Evolutionary conservation across 495 filamentous ascomycete genomes (phyloP), one percentile per base, ranked within the genome.

Genomic region (Aspergillus panamensis): DNA sequence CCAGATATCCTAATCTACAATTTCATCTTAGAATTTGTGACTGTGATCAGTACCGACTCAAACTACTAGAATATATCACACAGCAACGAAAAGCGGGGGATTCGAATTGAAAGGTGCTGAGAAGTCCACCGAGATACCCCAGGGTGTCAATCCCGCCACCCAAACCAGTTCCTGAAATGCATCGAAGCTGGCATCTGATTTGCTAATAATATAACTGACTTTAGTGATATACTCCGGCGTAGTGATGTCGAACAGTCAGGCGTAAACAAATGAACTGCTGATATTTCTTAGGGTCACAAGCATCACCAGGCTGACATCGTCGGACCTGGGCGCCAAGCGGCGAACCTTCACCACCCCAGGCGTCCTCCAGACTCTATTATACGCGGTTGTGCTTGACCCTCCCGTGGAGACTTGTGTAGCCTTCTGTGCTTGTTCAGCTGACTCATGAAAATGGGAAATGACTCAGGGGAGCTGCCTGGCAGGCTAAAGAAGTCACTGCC

Each of bases 271-370:
- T 43, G 29, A 45, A 37, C 54, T 42, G 55, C 43, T 58, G 60
- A 57, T 57, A 25, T 54, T 42, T 60, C 30, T 60, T 62, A 62
- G 62, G 64, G 57, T 63, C 61, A 66, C 61, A 62, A 62, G 64
- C 58, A 57, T 43, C 58, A 16, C 55, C 40, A 61, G 55, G 60
- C 59, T 65, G 63, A 65, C 60, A 35, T 58, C 29, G 19, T 13
- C 42, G 32, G 17, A 19, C 16, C 16, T 47, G 53, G 59, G 57
- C 59, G 63, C 60, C 63, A 65, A 60, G 59, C 48, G 59, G 52
- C 50, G 53, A 54, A 56, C 30, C 14, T 44, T 58, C 40, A 7
- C 33, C 17, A 42, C 55, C 19, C 45, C 14, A 30, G 42, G 13
- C 44, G 12, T 20, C 42, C 7, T 52, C 8, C 6, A 20, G 13